Base-by-base conservation (phyloP, 202 grass and related monocot species). In the Carex arenaria region DNA sequence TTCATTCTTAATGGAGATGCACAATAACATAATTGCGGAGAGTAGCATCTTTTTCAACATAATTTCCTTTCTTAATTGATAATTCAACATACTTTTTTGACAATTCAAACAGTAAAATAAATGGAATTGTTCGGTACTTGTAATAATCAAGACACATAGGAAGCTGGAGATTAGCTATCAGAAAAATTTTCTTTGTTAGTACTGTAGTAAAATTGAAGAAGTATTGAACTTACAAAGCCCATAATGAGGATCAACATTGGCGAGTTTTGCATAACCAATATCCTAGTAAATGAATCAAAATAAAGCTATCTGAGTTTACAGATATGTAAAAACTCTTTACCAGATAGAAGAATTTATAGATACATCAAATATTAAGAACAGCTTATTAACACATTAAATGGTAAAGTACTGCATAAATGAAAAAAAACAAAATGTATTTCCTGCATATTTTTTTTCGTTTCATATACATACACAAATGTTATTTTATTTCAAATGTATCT, bases 251-350 rank as follows among this genome's bases (percentile, higher is more conserved):
- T 66, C 64, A 52, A 97, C 30, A 85, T 82, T 70, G 14, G 94
- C 92, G 19, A 92, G 92, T 81, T 94, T 97, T 4, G 92, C 64
- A 43, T 94, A 94, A 32, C 88, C 92, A 3, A 97, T 97, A 66
- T 97, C 94, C 90, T 93, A 36, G 30, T 70, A 81, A 81, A 81
- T 38, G 26, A 72, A n/a, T 22, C 2, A 47, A 23, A 72, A 72
- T 66, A 66, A 66, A 34, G n/a, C 47, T 72, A 49, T 72, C 9
- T 13, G 18, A 49, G n/a, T 72, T 72, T 68, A 40, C 26, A 67
- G 31, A 67, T 67, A 66, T 2, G 4, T 36, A 36, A 38, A 66
- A 36, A 36, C 31, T 67, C 32, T 26, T 67, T 67, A 36, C 30
- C 36, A 36, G 14, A 36, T 67, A 38, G 23, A 40, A 67, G 15